A percentile compares a stretch with the other conserved stretches of the same genome.
These are phyloP conservation scores for Ogataea sp. DNA, from an alignment of 805 yeast genomes.

Conservation along the genomic window DNA sequence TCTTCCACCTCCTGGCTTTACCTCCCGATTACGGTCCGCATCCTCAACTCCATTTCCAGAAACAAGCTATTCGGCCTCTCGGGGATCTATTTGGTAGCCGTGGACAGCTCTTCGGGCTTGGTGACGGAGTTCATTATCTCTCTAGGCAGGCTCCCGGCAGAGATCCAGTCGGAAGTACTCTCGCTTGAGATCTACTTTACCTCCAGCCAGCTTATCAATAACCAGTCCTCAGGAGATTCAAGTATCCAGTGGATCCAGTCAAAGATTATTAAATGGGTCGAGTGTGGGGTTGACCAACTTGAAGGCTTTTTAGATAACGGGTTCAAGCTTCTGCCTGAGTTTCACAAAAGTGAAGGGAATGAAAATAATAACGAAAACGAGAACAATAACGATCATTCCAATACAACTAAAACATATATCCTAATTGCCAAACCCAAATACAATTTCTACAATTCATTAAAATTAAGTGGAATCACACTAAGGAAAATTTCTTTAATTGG, in stretches of 20 bases:
- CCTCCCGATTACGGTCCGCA: constrained; percentile 9
- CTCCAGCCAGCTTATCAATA: constrained; percentile 7
- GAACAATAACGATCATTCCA: too few species aligned
- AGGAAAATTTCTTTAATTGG: not conserved
- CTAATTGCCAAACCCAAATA: constrained; percentile 8
- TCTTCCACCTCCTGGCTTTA: constrained; percentile 3
- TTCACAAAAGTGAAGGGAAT: constrained; percentile 22
- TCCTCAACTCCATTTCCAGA: constrained; percentile 6
- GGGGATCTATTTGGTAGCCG: constrained; percentile 7
- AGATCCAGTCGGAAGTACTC: constrained; percentile 3
- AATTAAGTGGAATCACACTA: not conserved
- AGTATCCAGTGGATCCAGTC: constrained; percentile 14
- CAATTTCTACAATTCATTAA: constrained; percentile 1
- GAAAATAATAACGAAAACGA: too few species aligned
- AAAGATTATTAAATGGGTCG: constrained; percentile 4
- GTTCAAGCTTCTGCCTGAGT: constrained; percentile 1
- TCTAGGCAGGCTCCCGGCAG: constrained; percentile 6
- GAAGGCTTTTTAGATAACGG: not conserved
- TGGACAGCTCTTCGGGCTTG: not conserved
- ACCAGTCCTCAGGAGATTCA: constrained; percentile 5
- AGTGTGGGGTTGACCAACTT: not conserved
- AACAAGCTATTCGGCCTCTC: constrained; percentile 11
- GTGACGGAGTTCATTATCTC: constrained; percentile 9
- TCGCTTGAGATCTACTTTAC: constrained; percentile 12
- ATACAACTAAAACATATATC: constrained; percentile 17